Evolutionary conservation across 139 green algal genomes (phyloP).

Genomic region (Limnomonas spitsbergensis): DNA sequence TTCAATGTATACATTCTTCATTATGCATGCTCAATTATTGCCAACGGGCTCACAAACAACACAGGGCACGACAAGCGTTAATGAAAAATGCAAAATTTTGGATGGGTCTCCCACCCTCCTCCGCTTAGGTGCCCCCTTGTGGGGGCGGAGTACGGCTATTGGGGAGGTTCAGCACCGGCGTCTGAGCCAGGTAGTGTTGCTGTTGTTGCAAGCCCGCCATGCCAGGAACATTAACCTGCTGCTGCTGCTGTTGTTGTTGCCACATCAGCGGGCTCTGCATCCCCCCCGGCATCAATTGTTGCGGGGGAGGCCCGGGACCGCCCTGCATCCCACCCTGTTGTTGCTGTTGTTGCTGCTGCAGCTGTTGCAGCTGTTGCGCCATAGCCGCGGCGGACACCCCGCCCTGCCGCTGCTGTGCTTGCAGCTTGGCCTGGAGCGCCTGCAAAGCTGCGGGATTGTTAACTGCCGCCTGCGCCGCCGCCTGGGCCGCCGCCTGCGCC

Average conservation of each 20-base stretch:
- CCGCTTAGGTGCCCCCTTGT: too few species aligned
- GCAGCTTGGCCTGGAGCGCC: background rate
- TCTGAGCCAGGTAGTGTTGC: too few species aligned
- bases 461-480: background rate
- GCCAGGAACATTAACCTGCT: background rate
- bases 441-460: background rate
- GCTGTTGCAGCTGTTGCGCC: background rate
- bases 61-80: too few species aligned
- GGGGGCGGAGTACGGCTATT: too few species aligned
- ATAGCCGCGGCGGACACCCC: background rate
- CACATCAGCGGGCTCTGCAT: background rate
- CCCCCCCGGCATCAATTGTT: background rate
- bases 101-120: too few species aligned
- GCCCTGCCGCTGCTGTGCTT: background rate
- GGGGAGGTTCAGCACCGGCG: too few species aligned
- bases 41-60: too few species aligned
- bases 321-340: background rate
- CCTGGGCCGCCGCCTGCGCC: too few species aligned
- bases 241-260: background rate
- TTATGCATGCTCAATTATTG: too few species aligned
- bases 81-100: too few species aligned
- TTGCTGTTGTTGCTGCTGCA: background rate
- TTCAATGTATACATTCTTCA: too few species aligned
- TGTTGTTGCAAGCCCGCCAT: constrained; percentile 25
- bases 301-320: background rate